Evolutionary conservation across 108 stramenopile species (phyloP).

Genomic region (Stephanodiscus minutulus): DNA sequence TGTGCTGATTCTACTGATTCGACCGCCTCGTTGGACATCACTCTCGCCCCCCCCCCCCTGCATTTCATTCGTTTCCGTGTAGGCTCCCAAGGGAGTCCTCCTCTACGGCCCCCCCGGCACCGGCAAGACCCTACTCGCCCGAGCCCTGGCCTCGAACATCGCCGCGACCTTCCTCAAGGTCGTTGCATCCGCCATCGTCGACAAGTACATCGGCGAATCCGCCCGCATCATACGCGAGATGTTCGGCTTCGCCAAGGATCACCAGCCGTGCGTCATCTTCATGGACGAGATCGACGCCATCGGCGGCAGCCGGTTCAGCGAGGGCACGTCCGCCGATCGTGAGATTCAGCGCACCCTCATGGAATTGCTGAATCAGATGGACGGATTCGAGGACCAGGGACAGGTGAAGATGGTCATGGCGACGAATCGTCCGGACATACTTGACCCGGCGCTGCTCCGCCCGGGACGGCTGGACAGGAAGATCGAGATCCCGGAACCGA

Average conservation of each 20-base stretch:
- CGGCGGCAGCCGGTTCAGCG: conserved; percentile 95
- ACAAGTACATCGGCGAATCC: conserved; percentile 89
- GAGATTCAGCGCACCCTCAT: conserved; percentile 99
- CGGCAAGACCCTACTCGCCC: conserved; percentile 71
- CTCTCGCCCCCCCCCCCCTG: neutral
- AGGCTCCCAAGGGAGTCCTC: conserved; percentile 60
- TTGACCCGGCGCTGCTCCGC: conserved; percentile 97
- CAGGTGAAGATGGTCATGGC: conserved; percentile 99
- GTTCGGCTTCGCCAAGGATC: conserved; percentile 64
- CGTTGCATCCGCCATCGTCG: conserved; percentile 78
- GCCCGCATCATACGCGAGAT: conserved; percentile 91
- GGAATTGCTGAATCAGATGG: conserved; percentile 99
- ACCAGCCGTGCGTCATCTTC: conserved; percentile 75
- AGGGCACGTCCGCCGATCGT: conserved; percentile 96
- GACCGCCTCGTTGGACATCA: conserved; percentile 5
- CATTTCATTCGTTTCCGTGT: conserved; percentile 19
- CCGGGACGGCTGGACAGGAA: conserved; percentile 99
- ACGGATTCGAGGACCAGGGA: conserved; percentile 97
- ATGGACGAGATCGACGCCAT: conserved; percentile 90
- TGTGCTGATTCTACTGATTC: neutral
- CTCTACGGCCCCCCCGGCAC: conserved; percentile 86
- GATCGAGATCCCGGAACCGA: conserved; percentile 99
- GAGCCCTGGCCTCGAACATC: conserved; percentile 82
- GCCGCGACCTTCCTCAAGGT: conserved; percentile 77
- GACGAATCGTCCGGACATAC: conserved; percentile 99